Conservation (phyloP, 148 eudicot species). For the Fagopyrum homotropicum region DNA sequence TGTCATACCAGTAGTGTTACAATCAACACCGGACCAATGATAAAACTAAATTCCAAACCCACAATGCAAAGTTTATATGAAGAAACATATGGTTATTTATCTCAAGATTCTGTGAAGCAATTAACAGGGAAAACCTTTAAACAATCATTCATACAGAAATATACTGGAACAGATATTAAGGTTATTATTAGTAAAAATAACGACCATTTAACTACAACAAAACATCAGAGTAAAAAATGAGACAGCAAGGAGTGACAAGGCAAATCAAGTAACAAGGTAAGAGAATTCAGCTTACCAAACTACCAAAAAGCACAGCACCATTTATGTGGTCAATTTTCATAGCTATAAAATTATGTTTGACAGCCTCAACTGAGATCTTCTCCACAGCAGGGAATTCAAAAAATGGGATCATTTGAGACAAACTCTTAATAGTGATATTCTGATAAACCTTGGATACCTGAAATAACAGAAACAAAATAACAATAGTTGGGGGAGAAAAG, state of each 20-base stretch:
- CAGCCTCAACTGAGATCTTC: conserved; percentile 89
- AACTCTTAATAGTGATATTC: conserved; percentile 59
- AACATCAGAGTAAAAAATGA: neutral
- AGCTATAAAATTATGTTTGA: conserved; percentile 63
- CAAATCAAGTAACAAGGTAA: neutral
- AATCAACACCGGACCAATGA: neutral
- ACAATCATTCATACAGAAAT: neutral
- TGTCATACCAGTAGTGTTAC: neutral
- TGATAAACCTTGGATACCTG: conserved; percentile 91
- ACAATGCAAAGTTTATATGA: neutral
- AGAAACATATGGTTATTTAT: neutral
- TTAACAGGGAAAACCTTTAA: neutral
- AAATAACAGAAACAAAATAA: conserved; percentile 13
- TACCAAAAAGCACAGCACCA: conserved; percentile 55
- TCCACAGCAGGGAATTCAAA: conserved; percentile 69
- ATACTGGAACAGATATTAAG: neutral
- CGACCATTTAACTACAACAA: neutral
- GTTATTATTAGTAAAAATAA: neutral
- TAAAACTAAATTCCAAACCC: neutral
- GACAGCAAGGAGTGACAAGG: neutral
- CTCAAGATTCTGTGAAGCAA: neutral
- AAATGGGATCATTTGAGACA: conserved; percentile 71
- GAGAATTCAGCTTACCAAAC: conserved; percentile 35
- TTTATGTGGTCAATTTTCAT: conserved; percentile 85
- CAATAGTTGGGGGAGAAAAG: neutral